These are phyloP conservation scores for Ceratocystis alfenasii DNA, from an alignment of 2,329 filamentous ascomycete species.

Conservation along the genomic window DNA sequence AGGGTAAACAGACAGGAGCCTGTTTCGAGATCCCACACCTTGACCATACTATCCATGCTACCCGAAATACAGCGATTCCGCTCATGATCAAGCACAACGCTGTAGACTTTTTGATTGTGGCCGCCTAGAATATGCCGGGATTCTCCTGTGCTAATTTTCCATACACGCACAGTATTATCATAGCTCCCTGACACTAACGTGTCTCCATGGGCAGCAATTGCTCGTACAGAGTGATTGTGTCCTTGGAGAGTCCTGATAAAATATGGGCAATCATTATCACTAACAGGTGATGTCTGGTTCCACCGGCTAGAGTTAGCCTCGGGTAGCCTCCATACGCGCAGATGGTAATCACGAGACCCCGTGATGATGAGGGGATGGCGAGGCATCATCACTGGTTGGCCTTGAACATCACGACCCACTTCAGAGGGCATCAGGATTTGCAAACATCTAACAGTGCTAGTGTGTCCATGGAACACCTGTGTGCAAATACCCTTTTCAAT, in stretches of 20 bases:
- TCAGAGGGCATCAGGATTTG: slow-evolving; percentile 85
- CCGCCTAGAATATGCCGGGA: slow-evolving; percentile 71
- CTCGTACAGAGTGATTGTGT: slow-evolving; percentile 86
- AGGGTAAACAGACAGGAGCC: slow-evolving; percentile 77
- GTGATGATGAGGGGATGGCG: slow-evolving; percentile 94
- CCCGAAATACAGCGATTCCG: slow-evolving; percentile 94
- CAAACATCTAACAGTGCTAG: slow-evolving; percentile 88
- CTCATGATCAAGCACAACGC: slow-evolving; percentile 82
- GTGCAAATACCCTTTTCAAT: slow-evolving; percentile 87
- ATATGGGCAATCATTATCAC: slow-evolving; percentile 69
- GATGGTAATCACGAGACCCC: slow-evolving; percentile 83
- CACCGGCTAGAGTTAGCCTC: slow-evolving; percentile 65
- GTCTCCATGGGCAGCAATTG: slow-evolving; percentile 88
- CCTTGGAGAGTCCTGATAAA: slow-evolving; percentile 79
- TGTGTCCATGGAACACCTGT: slow-evolving; percentile 94
- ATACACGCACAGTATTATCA: slow-evolving; percentile 87
- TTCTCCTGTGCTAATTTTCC: slow-evolving; percentile 94
- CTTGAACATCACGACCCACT: slow-evolving; percentile 58
- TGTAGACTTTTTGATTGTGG: slow-evolving; percentile 90
- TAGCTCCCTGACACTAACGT: slow-evolving; percentile 97
- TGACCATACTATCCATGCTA: slow-evolving; percentile 96
- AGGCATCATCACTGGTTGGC: slow-evolving; percentile 74
- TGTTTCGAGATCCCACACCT: slow-evolving; percentile 89
- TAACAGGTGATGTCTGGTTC: slow-evolving; percentile 62
- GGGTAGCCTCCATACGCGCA: slow-evolving; percentile 89